Percentiles rank a stretch among this genome's conserved stretches.
These are phyloP conservation scores for Lactifluus pinguis DNA, from an alignment of 768 basidiomycete genomes.

Conservation along the genomic window DNA sequence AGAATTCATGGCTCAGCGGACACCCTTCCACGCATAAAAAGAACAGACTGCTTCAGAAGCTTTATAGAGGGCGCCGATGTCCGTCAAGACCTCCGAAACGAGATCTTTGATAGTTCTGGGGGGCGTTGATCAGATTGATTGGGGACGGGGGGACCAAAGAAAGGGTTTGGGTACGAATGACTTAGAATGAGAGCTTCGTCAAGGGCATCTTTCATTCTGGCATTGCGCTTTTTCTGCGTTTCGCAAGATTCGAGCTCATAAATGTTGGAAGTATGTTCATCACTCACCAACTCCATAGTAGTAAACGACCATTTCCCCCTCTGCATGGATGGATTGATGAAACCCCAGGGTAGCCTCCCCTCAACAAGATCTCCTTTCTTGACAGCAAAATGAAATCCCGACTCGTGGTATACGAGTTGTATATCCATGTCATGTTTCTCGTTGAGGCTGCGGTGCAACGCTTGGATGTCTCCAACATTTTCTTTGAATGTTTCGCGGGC, in stretches of 20 bases:
- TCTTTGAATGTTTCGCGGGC: conserved; percentile 93
- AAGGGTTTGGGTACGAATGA: conserved; percentile 44
- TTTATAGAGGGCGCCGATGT: conserved; percentile 79
- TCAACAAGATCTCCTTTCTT: conserved; percentile 59
- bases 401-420: conserved; percentile 59
- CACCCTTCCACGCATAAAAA: not conserved
- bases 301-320: conserved; percentile 70
- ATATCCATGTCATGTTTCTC: conserved; percentile 60
- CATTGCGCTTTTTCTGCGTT: conserved; percentile 74
- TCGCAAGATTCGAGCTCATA: not conserved
- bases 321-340: conserved; percentile 56
- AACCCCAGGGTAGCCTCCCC: conserved; percentile 56
- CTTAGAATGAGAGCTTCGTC: conserved; percentile 84
- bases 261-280: not conserved
- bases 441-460: conserved; percentile 48
- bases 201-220: conserved; percentile 83
- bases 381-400: conserved; percentile 63
- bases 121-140: not conserved
- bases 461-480: conserved; percentile 80
- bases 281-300: conserved; percentile 68
- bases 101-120: conserved; percentile 72
- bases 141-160: not conserved
- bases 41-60: conserved; percentile 75
- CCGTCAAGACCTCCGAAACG: conserved; percentile 53
- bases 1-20: not conserved